Evolutionary conservation across 2,329 filamentous ascomycete species (phyloP).

Genomic region (Fusarium anguioides): DNA sequence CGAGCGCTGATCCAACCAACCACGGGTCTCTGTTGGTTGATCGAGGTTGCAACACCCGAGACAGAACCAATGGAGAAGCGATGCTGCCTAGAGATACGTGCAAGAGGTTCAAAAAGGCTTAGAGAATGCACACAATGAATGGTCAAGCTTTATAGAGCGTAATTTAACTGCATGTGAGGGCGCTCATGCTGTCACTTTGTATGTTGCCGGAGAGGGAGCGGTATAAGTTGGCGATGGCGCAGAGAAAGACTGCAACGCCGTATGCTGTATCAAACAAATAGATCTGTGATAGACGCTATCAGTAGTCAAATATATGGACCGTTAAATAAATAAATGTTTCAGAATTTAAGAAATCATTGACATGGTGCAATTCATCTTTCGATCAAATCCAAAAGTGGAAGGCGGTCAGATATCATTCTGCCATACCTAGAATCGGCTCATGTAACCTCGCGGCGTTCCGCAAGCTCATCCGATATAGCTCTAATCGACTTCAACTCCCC

Average conservation of each 20-base stretch:
- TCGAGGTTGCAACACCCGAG: background rate
- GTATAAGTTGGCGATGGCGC: rapidly evolving
- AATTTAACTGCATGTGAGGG: background rate
- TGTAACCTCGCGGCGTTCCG: slow-evolving; percentile 39
- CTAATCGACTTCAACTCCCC: slow-evolving; percentile 13
- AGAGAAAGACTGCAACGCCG: too few species aligned
- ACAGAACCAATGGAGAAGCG: background rate
- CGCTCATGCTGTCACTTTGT: background rate
- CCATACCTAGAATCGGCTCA: slow-evolving; percentile 27
- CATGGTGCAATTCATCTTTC: slow-evolving; percentile 3
- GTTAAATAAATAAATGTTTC: background rate
- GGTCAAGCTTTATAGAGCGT: rapidly evolving
- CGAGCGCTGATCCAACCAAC: background rate
- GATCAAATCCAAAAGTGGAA: slow-evolving; percentile 17
- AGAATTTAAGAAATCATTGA: background rate
- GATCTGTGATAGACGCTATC: rapidly evolving
- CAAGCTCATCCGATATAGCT: slow-evolving; percentile 42
- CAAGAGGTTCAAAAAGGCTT: background rate
- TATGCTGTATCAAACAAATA: too few species aligned
- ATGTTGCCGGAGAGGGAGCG: too few species aligned
- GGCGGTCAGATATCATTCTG: slow-evolving; percentile 40
- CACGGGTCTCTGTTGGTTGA: background rate
- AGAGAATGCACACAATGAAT: rapidly evolving
- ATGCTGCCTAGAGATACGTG: slow-evolving; percentile 5
- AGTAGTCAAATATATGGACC: rapidly evolving